Evolutionary conservation across 495 filamentous ascomycete species (phyloP), one percentile per base, ranked within the genome.

Genomic region (Staphylotrichum tortipilum): DNA sequence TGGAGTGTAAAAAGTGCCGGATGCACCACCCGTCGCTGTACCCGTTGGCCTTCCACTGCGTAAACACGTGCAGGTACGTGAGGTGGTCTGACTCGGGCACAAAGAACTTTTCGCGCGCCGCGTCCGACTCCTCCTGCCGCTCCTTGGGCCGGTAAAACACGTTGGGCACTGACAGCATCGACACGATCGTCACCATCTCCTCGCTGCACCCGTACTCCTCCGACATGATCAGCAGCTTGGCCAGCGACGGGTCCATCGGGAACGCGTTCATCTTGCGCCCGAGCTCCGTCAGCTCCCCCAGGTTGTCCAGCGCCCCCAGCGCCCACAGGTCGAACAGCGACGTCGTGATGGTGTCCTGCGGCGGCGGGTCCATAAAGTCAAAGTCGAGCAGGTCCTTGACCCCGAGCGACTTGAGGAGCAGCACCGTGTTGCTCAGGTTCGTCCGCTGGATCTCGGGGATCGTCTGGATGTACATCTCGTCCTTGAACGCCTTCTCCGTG

Each of bases 111-210:
- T 99, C 94, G n/a, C 90, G 79, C 4, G 94, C 91, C 0, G 89
- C 82, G 60, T 99, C 94, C 14, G 89, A 89, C 69, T 99, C 94
- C 56, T 97, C 94, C 58, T 94, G 88, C 0, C 94, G 85, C 64
- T 99, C 94, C 58, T 94, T 96, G 8, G 94, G 94, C 15, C 94
- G 88, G 67, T 95, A 97, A 73, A 96, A 99, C 34, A 97, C 92
- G 55, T 80, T 89, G 11, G 94, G 92, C 0, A 97, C 94, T 3
- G 88, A 94, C 14, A 99, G 79, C 94, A 99, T 97, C 22, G 89
- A 90, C 17, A 97, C 94, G 52, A 99, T 97, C 1, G 89, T 96
- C 21, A 96, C 74, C 85, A 99, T 95, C 64, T 99, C 94, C 63
- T 97, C 92, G 64, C 86, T 91, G 68, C 94, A 99, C 17, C 76